phyloP scores from a whole-genome alignment of 1,139 yeast species.

The Candida labiduridarum region DNA sequence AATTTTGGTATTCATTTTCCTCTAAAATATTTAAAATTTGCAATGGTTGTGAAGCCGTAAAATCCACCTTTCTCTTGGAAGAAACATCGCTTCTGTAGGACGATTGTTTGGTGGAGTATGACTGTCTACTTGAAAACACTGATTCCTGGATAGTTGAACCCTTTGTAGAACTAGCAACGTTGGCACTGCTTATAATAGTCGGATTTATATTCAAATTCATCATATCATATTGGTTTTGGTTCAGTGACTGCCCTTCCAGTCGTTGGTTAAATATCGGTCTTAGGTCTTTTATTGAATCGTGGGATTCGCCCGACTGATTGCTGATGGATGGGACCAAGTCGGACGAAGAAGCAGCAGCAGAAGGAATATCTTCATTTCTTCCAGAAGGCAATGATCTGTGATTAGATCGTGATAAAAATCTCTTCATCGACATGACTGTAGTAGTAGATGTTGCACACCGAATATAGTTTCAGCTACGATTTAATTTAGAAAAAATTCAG shows the following conservation, averaged over 20 bases:
- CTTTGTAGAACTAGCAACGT: slow-evolving; percentile 11
- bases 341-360: not conserved
- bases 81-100: slow-evolving; percentile 22
- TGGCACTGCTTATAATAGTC: slow-evolving; percentile 27
- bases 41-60: slow-evolving; percentile 35
- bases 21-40: slow-evolving; percentile 42
- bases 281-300: slow-evolving; percentile 35
- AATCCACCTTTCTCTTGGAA: slow-evolving; percentile 5
- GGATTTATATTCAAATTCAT: slow-evolving; percentile 41
- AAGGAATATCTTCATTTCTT: not conserved
- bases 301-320: slow-evolving; percentile 33
- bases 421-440: slow-evolving; percentile 5
- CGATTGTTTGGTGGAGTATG: slow-evolving; percentile 44
- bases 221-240: not conserved
- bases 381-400: not conserved
- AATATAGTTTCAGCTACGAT: too few relatives aligned
- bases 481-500: too few relatives aligned
- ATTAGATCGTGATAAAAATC: slow-evolving; percentile 2
- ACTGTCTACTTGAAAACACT: slow-evolving; percentile 40
- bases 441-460: not conserved
- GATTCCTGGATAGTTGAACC: slow-evolving; percentile 21
- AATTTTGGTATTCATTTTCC: slow-evolving; percentile 23
- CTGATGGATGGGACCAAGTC: slow-evolving; percentile 22
- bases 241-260: not conserved
- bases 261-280: slow-evolving; percentile 31